Base-by-base conservation (phyloP, 2,329 filamentous ascomycete genomes). In the Apiospora hydei region DNA sequence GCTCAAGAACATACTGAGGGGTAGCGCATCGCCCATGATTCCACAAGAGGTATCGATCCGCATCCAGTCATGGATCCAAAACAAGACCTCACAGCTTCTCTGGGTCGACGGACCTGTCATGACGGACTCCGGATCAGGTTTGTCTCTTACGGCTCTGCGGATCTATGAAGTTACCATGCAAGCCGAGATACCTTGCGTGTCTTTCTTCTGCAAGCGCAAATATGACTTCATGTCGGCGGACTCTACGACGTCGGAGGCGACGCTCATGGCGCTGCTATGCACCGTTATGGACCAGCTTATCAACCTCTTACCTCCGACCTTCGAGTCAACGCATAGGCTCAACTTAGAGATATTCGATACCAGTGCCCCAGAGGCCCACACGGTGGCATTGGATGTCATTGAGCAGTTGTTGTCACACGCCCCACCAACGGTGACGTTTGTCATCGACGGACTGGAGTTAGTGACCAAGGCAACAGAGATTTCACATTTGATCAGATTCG, bases 141-240 rank as follows among this genome's bases (percentile, higher is more conserved):
- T 61, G 14, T 38, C 53, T 7, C 53, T 61, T 3, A 61, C 53
- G 3, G 53, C 53, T 3, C 26, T 61, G 3, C 21, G 53, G 10
- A 61, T 61, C 53, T 61, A 38, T 30, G 53, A 61, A 21, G 7
- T 61, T 7, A 61, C 53, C 7, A 61, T 61, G 30, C 16, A 61
- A 21, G 30, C 53, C 0, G 30, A 61, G 7, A 38, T 61, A 13
- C 53, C 53, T 61, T 72, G 70, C 53, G 69, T 53, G 21, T 69
- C 67, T 18, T 66, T 24, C 18, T 71, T 43, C 71, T 71, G 67
- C 73, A 73, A 70, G 67, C 49, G 61, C 18, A 72, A 67, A 18
- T 61, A 61, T 16, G 1, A 3, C 0, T 61, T 61, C 26, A 38
- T 21, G 53, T 38, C 30, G 16, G 26, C 53, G 16, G 10, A 38